Conservation (phyloP, 2,329 filamentous ascomycete species). For the Nigrograna mackinnonii region DNA sequence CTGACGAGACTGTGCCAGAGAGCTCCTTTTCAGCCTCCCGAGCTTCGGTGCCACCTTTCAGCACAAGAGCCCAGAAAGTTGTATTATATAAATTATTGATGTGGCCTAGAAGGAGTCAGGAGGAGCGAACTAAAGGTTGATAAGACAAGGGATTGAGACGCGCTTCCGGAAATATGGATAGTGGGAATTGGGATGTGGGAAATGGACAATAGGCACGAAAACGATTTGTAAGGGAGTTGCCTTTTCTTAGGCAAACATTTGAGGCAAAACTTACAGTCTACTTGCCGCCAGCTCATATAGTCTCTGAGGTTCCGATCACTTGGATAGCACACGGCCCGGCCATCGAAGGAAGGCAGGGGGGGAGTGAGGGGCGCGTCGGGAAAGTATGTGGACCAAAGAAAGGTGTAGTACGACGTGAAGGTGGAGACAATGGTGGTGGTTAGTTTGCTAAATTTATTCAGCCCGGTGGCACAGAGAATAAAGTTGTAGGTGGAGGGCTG, state of each 20-base stretch:
- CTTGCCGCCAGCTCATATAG: conserved; percentile 97
- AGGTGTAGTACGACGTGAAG: conserved; percentile 89
- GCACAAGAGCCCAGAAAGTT: conserved; percentile 88
- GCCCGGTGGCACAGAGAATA: conserved; percentile 6
- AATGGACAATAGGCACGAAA: too few relatives aligned
- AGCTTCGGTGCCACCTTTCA: conserved; percentile 73
- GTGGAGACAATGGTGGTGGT: conserved; percentile 89
- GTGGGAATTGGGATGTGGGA: not conserved
- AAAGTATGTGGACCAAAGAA: conserved; percentile 78
- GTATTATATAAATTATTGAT: conserved; percentile 99
- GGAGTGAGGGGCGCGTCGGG: conserved; percentile 69
- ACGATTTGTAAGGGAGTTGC: not conserved
- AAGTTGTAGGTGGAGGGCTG: not conserved
- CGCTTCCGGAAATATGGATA: too few relatives aligned
- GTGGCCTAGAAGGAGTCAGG: conserved; percentile 63
- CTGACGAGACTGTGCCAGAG: conserved; percentile 77
- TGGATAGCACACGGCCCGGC: conserved; percentile 87
- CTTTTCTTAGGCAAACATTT: not conserved
- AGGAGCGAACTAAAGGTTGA: too few relatives aligned
- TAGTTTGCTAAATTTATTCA: conserved; percentile 68
- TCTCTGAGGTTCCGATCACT: conserved; percentile 80
- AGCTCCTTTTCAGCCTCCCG: conserved; percentile 81
- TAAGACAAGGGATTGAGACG: too few relatives aligned
- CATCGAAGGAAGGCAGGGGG: conserved; percentile 89
- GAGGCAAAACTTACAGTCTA: conserved; percentile 72